Conservation (phyloP, 2,329 filamentous ascomycete genomes). For the Chaetomiaceae sp. region DNA sequence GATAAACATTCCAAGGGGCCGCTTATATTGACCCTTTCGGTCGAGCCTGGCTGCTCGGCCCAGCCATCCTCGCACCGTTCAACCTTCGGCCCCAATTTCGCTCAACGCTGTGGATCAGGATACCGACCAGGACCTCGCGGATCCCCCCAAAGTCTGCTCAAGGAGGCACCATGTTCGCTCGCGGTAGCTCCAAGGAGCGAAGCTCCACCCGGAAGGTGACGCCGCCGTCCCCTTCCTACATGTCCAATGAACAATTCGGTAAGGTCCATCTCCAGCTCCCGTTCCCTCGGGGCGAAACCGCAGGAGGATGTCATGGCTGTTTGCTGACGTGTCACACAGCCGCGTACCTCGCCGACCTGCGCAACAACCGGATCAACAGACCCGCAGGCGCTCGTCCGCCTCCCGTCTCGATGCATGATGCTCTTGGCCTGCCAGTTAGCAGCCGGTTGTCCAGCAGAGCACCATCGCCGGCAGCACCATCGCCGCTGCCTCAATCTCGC, state of each 20-base stretch:
- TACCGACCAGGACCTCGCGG: background rate
- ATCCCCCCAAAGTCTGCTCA: background rate
- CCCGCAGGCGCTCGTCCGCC: constrained; percentile 68
- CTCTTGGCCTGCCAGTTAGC: constrained; percentile 31
- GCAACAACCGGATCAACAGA: constrained; percentile 60
- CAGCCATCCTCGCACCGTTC: constrained; percentile 1
- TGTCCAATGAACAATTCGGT: constrained; percentile 66
- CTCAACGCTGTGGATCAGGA: background rate
- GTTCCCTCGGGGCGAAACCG: background rate
- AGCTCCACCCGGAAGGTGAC: constrained; percentile 48
- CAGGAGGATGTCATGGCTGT: background rate
- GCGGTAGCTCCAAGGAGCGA: constrained; percentile 33
- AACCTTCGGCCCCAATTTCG: background rate
- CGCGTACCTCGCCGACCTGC: constrained; percentile 65
- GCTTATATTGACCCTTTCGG: constrained; percentile 1
- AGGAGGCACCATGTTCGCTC: constrained; percentile 30
- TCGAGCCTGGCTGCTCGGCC: constrained; percentile 1
- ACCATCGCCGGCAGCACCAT: constrained; percentile 31
- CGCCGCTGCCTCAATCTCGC: constrained; percentile 27
- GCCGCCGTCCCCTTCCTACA: constrained; percentile 58
- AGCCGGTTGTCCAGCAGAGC: constrained; percentile 27
- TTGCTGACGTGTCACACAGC: constrained; percentile 41
- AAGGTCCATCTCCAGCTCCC: constrained; percentile 26
- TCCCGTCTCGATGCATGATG: constrained; percentile 37
- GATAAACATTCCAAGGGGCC: constrained; percentile 15